Conservation (phyloP, 1,139 yeast genomes). For the Debaryomycetaceae sp. region DNA sequence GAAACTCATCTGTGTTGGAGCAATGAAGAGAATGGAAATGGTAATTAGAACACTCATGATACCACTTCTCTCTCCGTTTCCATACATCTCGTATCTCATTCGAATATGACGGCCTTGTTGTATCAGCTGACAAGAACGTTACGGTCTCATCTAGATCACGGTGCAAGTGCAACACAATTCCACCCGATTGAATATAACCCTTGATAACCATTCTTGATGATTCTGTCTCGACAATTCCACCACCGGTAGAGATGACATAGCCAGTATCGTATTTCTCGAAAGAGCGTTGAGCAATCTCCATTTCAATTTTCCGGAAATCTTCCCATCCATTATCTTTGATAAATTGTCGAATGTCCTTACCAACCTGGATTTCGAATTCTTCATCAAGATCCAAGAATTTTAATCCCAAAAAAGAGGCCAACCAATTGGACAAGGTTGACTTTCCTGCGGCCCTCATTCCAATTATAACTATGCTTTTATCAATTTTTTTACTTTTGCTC, state of each 20-base stretch:
- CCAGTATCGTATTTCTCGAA: slow-evolving; percentile 49
- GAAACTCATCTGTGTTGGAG: slow-evolving; percentile 50
- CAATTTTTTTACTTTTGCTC: slow-evolving; percentile 25
- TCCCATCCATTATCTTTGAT: slow-evolving; percentile 82
- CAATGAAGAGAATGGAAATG: slow-evolving; percentile 79
- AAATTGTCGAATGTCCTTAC: slow-evolving; percentile 59
- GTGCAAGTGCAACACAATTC: slow-evolving; percentile 84
- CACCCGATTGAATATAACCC: slow-evolving; percentile 53
- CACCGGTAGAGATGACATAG: slow-evolving; percentile 87
- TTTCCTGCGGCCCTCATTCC: slow-evolving; percentile 99
- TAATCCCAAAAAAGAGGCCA: slow-evolving; percentile 69
- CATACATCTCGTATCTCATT: slow-evolving; percentile 82
- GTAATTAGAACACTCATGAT: slow-evolving; percentile 74
- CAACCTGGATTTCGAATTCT: slow-evolving; percentile 55
- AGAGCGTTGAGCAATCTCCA: slow-evolving; percentile 52
- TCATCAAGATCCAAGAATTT: slow-evolving; percentile 75
- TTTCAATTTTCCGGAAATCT: slow-evolving; percentile 69
- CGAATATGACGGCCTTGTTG: slow-evolving; percentile 81
- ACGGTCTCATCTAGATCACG: slow-evolving; percentile 83
- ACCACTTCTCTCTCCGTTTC: slow-evolving; percentile 77
- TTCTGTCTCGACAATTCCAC: slow-evolving; percentile 85
- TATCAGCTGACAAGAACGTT: slow-evolving; percentile 67
- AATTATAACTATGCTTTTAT: slow-evolving; percentile 70
- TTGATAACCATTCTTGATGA: slow-evolving; percentile 63
- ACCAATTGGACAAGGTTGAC: slow-evolving; percentile 79